A percentile compares a stretch with the other conserved stretches of the same genome.
phyloP scores from a whole-genome alignment of 306 rosid species.

The Gynostemma pentaphyllum region DNA sequence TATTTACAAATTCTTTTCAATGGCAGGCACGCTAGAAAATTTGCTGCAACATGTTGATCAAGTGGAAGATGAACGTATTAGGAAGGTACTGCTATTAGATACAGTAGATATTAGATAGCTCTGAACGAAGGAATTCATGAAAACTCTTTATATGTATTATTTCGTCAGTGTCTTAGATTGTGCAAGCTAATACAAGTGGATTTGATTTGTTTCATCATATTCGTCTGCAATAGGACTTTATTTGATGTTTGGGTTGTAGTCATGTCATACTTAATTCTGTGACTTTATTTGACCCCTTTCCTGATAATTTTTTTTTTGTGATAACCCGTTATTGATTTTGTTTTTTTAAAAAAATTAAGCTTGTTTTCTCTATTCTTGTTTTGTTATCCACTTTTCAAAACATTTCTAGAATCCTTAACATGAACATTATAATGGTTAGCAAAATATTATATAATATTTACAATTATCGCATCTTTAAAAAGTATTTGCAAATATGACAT shows the following conservation, averaged over 20 bases:
- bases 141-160: background rate
- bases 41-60: slow-evolving; percentile 71
- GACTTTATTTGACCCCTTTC: too few species aligned
- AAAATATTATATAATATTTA: too few species aligned
- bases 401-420: too few species aligned
- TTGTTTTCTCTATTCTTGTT: too few species aligned
- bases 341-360: too few species aligned
- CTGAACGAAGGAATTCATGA: background rate
- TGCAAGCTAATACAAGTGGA: background rate
- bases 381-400: too few species aligned
- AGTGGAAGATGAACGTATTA: slow-evolving; percentile 67
- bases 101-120: background rate
- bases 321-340: too few species aligned
- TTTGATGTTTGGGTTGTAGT: background rate
- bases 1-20: slow-evolving; percentile 10
- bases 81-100: slow-evolving; percentile 36
- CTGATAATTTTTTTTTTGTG: too few species aligned
- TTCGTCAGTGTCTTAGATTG: background rate
- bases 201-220: background rate
- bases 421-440: too few species aligned
- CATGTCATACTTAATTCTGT: background rate
- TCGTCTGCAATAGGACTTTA: background rate
- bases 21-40: slow-evolving; percentile 69
- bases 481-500: too few species aligned
- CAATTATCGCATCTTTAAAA: too few species aligned